Percentiles rank a stretch among this genome's conserved stretches.
Conservation (phyloP, 805 yeast genomes). For the Hanseniaspora osmophila region DNA sequence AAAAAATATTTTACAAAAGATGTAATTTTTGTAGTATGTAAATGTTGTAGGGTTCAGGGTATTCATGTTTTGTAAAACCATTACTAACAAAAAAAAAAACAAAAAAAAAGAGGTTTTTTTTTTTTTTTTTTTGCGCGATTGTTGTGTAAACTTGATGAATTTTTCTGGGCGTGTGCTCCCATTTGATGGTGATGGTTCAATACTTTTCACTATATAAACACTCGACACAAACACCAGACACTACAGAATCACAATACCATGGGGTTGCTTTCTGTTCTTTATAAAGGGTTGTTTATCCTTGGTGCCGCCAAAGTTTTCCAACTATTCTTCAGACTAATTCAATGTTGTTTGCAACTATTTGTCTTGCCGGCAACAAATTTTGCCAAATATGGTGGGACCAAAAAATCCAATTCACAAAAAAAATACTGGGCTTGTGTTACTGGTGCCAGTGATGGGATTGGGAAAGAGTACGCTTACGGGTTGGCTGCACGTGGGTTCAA, state of each 20-base stretch:
- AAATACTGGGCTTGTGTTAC: constrained; percentile 90
- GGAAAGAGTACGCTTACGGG: constrained; percentile 80
- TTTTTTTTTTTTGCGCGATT: too few relatives aligned
- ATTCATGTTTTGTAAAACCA: too few relatives aligned
- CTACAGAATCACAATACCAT: background rate
- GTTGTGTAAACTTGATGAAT: too few relatives aligned
- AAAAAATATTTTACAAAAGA: too few relatives aligned
- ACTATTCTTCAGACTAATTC: constrained; percentile 31
- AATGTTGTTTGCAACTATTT: constrained; percentile 49
- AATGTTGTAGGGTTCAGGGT: too few relatives aligned
- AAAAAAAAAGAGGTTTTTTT: too few relatives aligned
- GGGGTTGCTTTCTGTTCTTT: background rate
- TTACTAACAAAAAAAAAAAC: too few relatives aligned
- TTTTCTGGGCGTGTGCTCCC: too few relatives aligned
- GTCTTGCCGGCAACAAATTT: constrained; percentile 46
- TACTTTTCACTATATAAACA: too few relatives aligned
- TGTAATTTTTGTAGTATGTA: too few relatives aligned
- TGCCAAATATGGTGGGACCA: constrained; percentile 56
- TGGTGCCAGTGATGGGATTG: constrained; percentile 96
- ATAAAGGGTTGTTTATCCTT: constrained; percentile 27
- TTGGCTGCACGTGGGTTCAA: constrained; percentile 78
- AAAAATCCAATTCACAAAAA: constrained; percentile 14
- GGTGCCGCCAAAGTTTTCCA: constrained; percentile 51
- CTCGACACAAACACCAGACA: background rate
- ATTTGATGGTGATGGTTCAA: too few relatives aligned